These are phyloP conservation scores for Penicillium herquei DNA, from an alignment of 495 filamentous ascomycete species.

Conservation along the genomic window DNA sequence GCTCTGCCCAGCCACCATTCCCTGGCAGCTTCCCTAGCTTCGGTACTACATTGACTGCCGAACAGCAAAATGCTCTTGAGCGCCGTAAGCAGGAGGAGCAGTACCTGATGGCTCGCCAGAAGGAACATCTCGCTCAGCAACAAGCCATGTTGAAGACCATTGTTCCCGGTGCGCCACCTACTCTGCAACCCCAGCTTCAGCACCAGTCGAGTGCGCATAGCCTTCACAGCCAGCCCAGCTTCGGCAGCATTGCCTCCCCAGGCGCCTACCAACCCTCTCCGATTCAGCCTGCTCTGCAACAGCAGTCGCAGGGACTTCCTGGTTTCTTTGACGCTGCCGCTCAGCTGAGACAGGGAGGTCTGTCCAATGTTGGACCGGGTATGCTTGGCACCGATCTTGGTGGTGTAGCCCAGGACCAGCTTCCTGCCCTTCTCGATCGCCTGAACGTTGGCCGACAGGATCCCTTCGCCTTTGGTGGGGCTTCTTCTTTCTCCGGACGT, in stretches of 20 bases:
- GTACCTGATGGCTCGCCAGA: conserved; percentile 90
- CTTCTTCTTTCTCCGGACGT: conserved; percentile 49
- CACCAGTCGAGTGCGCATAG: conserved; percentile 95
- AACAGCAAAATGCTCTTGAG: conserved; percentile 96
- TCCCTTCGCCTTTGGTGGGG: conserved; percentile 51
- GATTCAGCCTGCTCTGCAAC: conserved; percentile 65
- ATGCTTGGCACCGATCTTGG: conserved; percentile 50
- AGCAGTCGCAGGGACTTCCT: conserved; percentile 43
- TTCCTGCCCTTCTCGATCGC: conserved; percentile 59
- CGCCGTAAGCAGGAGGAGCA: conserved; percentile 97
- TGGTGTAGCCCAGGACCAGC: conserved; percentile 57
- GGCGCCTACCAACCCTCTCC: conserved; percentile 71
- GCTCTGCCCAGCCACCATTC: conserved; percentile 87
- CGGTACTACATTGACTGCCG: conserved; percentile 93
- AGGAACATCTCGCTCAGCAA: conserved; percentile 87
- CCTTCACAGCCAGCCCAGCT: conserved; percentile 92
- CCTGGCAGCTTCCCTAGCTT: conserved; percentile 93
- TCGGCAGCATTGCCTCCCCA: conserved; percentile 87
- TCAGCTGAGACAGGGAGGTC: conserved; percentile 37
- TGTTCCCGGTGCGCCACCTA: conserved; percentile 56
- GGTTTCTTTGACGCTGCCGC: conserved; percentile 70
- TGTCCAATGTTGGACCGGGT: conserved; percentile 47
- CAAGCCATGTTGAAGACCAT: conserved; percentile 76
- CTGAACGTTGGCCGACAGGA: conserved; percentile 54
- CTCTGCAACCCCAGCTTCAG: conserved; percentile 61